Evolutionary conservation across 2,329 filamentous ascomycete genomes (phyloP), one percentile per base, ranked within the genome.

Genomic region (Colletotrichum zoysiae): DNA sequence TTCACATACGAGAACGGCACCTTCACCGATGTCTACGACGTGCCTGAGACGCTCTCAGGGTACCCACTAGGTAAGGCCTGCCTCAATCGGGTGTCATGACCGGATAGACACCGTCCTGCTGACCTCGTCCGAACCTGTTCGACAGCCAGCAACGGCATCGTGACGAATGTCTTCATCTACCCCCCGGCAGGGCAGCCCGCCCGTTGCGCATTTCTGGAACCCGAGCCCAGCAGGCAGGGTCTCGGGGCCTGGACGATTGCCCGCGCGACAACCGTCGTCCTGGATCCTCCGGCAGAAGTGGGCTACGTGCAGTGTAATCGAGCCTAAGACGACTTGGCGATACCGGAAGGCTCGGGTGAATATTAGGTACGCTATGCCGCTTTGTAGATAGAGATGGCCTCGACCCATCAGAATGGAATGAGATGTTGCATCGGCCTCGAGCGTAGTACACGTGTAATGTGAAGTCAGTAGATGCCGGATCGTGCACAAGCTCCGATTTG

Each of bases 21-120:
- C 1, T 59, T 65, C 38, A 42, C 59, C 69, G 70, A 66, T n/a
- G 14, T 50, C 3, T 20, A 61, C 9, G 60, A 70, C 60, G 60
- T 70, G 65, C 66, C 70, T 62, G 70, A 70, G 58, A 71, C 69
- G 53, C 46, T 71, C 16, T 69, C 65, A 58, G 69, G 65, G 46
- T 72, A 53, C 26, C 26, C 33, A 12, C 56, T 70, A 61, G 66
- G 60, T 56, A 50, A 42, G 48, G 2, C 42, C 62, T 44, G 8
- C 33, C 67, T 70, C 30, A 56, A 70, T 64, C 46, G 42, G 67
- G 67, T 20, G 38, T 65, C 23, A n/a, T 20, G 46, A 6, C 69
- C 65, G 58, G 30, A 59, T 58, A 33, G 51, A 33, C 23, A 40
- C 42, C 35, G 30, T 51, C 51, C 57, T 65, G 53, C 53, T 50